Percentiles rank a stretch among this genome's conserved stretches.
These are phyloP conservation scores for Bimuria novae-zelandiae DNA, from an alignment of 2,329 filamentous ascomycete genomes.

Conservation along the genomic window DNA sequence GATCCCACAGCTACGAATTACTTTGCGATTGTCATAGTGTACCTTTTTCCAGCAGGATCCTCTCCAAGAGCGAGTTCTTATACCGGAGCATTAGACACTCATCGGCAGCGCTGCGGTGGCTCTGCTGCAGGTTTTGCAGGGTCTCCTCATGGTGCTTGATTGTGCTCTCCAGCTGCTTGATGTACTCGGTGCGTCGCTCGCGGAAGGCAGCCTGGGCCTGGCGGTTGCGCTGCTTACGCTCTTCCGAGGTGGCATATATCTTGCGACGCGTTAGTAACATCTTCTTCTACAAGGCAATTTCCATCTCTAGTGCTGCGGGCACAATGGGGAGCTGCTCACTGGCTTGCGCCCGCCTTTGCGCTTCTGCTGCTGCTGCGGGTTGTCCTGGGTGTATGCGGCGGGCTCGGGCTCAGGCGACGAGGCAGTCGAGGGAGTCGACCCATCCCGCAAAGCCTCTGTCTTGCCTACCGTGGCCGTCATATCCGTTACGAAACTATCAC, in stretches of 20 bases:
- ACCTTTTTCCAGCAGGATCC: conserved; percentile 97
- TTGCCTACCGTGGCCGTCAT: conserved; percentile 53
- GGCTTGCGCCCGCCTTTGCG: conserved; percentile 97
- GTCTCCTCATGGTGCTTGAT: conserved; percentile 97
- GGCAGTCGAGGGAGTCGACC: conserved; percentile 54
- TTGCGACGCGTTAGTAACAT: conserved; percentile 56
- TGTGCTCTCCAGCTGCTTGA: conserved; percentile 96
- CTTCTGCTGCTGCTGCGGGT: conserved; percentile 68
- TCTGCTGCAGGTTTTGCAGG: conserved; percentile 88
- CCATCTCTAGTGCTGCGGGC: conserved; percentile 25
- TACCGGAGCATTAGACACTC: conserved; percentile 98
- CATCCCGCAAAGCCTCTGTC: conserved; percentile 50
- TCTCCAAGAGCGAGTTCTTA: conserved; percentile 95
- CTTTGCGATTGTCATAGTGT: conserved; percentile 18
- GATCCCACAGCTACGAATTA: neutral
- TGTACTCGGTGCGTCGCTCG: conserved; percentile 96
- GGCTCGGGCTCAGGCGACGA: conserved; percentile 54
- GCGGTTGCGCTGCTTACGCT: conserved; percentile 95
- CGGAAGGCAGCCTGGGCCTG: conserved; percentile 97
- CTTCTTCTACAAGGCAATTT: conserved; percentile 39
- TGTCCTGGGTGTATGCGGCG: conserved; percentile 49
- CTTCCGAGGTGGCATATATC: conserved; percentile 99
- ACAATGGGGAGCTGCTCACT: conserved; percentile 61
- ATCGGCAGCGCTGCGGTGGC: conserved; percentile 90
- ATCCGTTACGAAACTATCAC: conserved; percentile 52